These are phyloP conservation scores for Hypholoma sublateritium DNA, from an alignment of 768 basidiomycete species.

Conservation along the genomic window DNA sequence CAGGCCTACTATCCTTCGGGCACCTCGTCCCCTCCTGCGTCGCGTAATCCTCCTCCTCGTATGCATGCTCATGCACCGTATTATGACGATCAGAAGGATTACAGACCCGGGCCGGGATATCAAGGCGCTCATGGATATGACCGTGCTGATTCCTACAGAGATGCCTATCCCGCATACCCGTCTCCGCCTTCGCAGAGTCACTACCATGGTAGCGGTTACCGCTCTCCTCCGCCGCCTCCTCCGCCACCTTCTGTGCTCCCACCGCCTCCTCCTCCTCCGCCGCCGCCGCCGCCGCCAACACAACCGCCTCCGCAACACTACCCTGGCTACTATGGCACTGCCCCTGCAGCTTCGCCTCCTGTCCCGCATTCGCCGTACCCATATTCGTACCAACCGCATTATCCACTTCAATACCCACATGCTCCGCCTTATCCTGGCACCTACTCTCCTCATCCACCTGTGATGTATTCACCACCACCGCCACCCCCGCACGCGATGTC, in stretches of 20 bases:
- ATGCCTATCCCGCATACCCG: constrained; percentile 17
- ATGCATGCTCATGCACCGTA: constrained; percentile 5
- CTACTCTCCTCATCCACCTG: constrained; percentile 3
- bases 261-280: constrained; percentile 7
- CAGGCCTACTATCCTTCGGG: constrained; percentile 7
- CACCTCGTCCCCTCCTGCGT: not conserved
- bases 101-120: constrained; percentile 15
- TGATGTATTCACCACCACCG: constrained; percentile 7
- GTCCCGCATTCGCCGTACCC: constrained; percentile 1
- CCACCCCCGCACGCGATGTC: constrained; percentile 1
- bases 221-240: constrained; percentile 1
- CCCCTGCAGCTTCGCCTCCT: not conserved
- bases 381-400: constrained; percentile 2
- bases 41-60: not conserved
- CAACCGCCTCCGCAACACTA: constrained; percentile 6
- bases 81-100: constrained; percentile 17
- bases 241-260: constrained; percentile 9
- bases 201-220: constrained; percentile 11
- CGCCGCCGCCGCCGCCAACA: constrained; percentile 3
- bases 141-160: constrained; percentile 15
- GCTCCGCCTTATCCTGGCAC: not conserved
- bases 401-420: constrained; percentile 6
- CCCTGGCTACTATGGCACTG: constrained; percentile 2
- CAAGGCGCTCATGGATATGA: constrained; percentile 13
- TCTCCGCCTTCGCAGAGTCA: constrained; percentile 12